Conservation (phyloP, 2,329 filamentous ascomycete species). For the Cladosporium oxysporum region DNA sequence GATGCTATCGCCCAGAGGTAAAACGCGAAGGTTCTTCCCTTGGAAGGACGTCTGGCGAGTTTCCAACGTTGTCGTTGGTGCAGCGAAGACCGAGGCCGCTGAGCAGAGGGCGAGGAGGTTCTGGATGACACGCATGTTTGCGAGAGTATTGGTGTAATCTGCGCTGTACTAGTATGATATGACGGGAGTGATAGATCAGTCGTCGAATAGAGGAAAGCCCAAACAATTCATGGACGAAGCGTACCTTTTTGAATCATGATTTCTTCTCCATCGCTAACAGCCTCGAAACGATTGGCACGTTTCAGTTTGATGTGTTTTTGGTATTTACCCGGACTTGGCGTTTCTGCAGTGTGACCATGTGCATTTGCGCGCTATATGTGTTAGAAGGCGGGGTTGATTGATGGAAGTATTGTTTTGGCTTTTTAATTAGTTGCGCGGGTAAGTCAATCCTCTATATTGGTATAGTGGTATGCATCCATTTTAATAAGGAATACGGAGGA, state of each 20-base stretch:
- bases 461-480: neutral
- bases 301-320: slow-evolving; percentile 3
- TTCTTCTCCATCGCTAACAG: neutral
- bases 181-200: neutral
- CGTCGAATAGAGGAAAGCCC: neutral
- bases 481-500: neutral
- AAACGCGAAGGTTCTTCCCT: slow-evolving; percentile 10
- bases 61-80: neutral
- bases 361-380: neutral
- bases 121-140: slow-evolving; percentile 17
- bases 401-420: neutral
- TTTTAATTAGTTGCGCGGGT: neutral
- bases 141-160: neutral
- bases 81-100: slow-evolving; percentile 11
- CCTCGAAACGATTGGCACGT: slow-evolving; percentile 4
- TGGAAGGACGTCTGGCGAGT: slow-evolving; percentile 1
- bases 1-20: slow-evolving; percentile 18
- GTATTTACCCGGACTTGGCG: slow-evolving; percentile 15
- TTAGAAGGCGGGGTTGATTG: neutral
- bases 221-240: neutral
- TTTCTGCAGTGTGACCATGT: neutral
- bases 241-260: neutral
- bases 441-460: neutral
- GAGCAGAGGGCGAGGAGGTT: slow-evolving; percentile 10
- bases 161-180: neutral